Conservation (phyloP, 139 green algal genomes). For the Tetradesmus lagerheimii region DNA sequence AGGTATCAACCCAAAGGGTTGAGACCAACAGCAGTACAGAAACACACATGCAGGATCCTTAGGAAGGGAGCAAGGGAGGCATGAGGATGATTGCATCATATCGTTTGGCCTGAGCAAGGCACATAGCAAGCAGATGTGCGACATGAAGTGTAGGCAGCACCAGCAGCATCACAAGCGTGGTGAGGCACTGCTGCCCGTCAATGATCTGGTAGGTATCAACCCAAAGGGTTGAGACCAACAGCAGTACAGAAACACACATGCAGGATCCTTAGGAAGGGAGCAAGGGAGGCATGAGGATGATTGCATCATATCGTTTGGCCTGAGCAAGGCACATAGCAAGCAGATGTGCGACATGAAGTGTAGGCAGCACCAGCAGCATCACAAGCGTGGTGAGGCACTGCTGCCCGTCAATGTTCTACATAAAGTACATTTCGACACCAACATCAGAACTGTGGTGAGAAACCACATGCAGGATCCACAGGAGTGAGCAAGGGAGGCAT, state of each 20-base stretch:
- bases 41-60: no score
- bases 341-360: background rate
- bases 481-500: background rate
- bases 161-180: constrained; percentile 69
- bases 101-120: background rate
- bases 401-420: constrained; percentile 78
- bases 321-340: background rate
- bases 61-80: background rate
- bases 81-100: background rate
- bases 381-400: constrained; percentile 72
- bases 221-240: no score
- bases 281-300: background rate
- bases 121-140: background rate
- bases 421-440: no score
- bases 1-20: no score
- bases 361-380: constrained; percentile 57
- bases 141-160: background rate
- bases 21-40: background rate
- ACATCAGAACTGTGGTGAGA: background rate
- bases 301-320: no score
- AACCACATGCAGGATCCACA: no score
- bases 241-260: background rate
- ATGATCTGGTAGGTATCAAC: no score
- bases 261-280: background rate
- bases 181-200: constrained; percentile 75